These are phyloP conservation scores for Escallonia herrerae DNA, from an alignment of 129 eudicot genomes.

Conservation along the genomic window DNA sequence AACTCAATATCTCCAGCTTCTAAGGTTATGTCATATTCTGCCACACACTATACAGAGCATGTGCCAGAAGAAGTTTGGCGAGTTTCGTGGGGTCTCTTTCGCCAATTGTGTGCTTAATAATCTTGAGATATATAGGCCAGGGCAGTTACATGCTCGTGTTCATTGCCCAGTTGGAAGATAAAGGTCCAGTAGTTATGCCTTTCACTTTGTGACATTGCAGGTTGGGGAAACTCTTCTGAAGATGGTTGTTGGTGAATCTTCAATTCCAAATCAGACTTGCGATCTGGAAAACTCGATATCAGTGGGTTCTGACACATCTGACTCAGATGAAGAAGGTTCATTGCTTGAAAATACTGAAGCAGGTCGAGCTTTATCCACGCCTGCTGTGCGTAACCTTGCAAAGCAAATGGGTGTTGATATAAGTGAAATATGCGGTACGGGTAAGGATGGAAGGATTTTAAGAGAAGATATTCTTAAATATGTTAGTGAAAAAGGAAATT, in stretches of 20 bases:
- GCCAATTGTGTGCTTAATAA: neutral
- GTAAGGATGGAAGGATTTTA: constrained; percentile 80
- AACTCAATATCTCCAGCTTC: neutral
- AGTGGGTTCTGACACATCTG: constrained; percentile 15
- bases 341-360: constrained; percentile 10
- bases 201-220: constrained; percentile 23
- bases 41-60: neutral
- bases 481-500: constrained; percentile 40
- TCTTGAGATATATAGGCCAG: neutral
- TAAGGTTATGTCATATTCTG: neutral
- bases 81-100: neutral
- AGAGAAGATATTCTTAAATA: constrained; percentile 70
- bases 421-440: constrained; percentile 60
- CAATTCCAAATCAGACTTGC: constrained; percentile 14
- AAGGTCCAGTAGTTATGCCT: constrained; percentile 5
- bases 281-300: constrained; percentile 13
- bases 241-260: constrained; percentile 47
- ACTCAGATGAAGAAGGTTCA: constrained; percentile 20
- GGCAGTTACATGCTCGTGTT: neutral
- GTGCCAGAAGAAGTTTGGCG: neutral
- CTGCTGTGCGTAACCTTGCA: constrained; percentile 82
- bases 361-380: constrained; percentile 67
- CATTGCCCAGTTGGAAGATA: neutral
- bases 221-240: constrained; percentile 92
- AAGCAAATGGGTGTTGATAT: constrained; percentile 59